phyloP scores from a whole-genome alignment of 2,329 filamentous ascomycete genomes.

The Pseudogymnoascus sp. region DNA sequence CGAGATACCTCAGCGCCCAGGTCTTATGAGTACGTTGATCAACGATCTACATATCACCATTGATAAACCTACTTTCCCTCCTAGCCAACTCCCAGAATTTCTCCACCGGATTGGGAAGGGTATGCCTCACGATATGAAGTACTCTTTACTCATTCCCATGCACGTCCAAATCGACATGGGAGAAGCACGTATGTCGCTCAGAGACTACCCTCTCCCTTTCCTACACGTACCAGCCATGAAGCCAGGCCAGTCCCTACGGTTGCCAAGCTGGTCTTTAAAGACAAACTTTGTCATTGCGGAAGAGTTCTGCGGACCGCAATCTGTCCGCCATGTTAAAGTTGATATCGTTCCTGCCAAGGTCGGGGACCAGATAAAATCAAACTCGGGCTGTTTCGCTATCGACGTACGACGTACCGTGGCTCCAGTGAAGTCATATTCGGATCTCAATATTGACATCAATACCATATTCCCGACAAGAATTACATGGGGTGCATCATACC shows the following conservation, averaged over 20 bases:
- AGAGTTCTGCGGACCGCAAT: constrained; percentile 76
- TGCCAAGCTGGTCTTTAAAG: constrained; percentile 75
- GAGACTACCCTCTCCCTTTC: constrained; percentile 89
- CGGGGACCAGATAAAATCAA: constrained; percentile 46
- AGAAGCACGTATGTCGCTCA: constrained; percentile 75
- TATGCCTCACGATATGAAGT: constrained; percentile 86
- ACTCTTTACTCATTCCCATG: constrained; percentile 83
- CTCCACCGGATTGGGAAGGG: constrained; percentile 90
- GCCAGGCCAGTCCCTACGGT: constrained; percentile 66
- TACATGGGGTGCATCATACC: constrained; percentile 95
- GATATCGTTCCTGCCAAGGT: constrained; percentile 69
- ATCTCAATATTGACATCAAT: constrained; percentile 87
- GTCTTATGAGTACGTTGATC: constrained; percentile 71
- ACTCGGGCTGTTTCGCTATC: constrained; percentile 65
- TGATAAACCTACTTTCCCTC: constrained; percentile 87
- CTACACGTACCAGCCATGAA: constrained; percentile 83
- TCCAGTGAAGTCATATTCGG: constrained; percentile 92
- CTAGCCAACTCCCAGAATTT: constrained; percentile 74
- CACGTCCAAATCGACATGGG: constrained; percentile 83
- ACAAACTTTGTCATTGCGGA: constrained; percentile 95
- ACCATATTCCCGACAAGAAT: constrained; percentile 86
- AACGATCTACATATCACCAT: constrained; percentile 78
- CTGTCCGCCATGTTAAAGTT: constrained; percentile 71
- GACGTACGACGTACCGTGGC: constrained; percentile 86
- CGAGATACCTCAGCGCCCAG: constrained; percentile 75